Evolutionary conservation across 495 filamentous ascomycete genomes (phyloP), one percentile per base, ranked within the genome.

Genomic region (Aspergillus panamensis): DNA sequence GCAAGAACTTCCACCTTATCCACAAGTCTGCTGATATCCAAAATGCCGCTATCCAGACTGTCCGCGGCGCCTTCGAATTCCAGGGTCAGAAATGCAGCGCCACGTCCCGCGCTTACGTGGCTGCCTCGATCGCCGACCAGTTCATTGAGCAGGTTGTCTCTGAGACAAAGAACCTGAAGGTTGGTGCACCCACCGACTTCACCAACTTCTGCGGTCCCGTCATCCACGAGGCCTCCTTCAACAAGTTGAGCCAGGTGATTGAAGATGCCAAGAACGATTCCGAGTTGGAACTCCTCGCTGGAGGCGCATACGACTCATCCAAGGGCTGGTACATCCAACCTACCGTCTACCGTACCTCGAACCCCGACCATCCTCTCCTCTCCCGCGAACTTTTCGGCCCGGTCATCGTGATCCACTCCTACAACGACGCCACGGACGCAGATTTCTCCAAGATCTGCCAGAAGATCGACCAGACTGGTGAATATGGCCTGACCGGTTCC

Each of bases 11-110:
- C 81, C 89, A 92, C 73, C 71, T 93, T 54, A 69, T 93, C 21
- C 89, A 92, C 73, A 71, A 79, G 52, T 87, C 84, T 1, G 89
- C 89, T 32, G 85, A 92, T 65, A 60, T 92, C 29, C 80, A 81
- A 48, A 91, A 92, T 64, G 89, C 89, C 39, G 87, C 82, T 13
- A 76, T 87, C 21, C 86, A 92, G 61, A 92, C 89, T 30, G 82
- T 93, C 16, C 85, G 89, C 54, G 89, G 88, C 53, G 88, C 89
- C 17, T 93, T 92, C 65, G 89, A 93, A 75, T 93, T 87, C 74
- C 87, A 91, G 69, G 89, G 89, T 19, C 89, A 93, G 72, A 93
- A 94, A 73, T 94, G 90, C 77, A 90, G 87, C 65, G 90, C 90
- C 59, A 90, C 87, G 8, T 92, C 88, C 35, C 83, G 90, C 31